Evolutionary conservation across 1,284 basidiomycete genomes (phyloP), one percentile per base, ranked within the genome.

Genomic region (Anthracocystis walkeri): DNA sequence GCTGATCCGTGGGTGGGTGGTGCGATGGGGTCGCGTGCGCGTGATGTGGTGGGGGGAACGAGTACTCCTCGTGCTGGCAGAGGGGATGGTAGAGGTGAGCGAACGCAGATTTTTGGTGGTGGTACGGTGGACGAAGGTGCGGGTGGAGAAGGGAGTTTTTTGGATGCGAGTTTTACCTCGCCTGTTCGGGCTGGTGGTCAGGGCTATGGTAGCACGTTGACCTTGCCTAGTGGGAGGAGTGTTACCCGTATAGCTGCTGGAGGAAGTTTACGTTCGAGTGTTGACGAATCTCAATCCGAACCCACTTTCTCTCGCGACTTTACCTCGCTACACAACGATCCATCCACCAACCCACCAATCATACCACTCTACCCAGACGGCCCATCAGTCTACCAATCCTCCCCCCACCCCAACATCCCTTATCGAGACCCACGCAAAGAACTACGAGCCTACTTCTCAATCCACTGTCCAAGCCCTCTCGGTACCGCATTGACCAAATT

Each of bases 401-500:
- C 62, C 27, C 68, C 65, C 1, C 11, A 35, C 1, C 69, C 69
- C 7, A 4, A 40, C 5, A 65, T 80, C 14, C 84, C 84, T 4
- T 88, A 88, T 68, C 64, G 78, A 20, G 87, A 88, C 72, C 79
- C 84, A 0, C 70, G 87, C 25, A 78, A 82, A 33, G 72, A 85
- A 4, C 84, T 87, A 21, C 86, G 87, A 75, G 87, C 86, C 1
- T 94, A 93, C 85, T 97, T 97, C 81, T 89, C 90, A 48, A 91
- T 97, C 69, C 90, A 90, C 65, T 95, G 94, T 81, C 90, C 92
- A 0, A 92, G 90, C 58, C 90, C 91, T 12, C 90, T 92, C 7
- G 94, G 95, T 7, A 90, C 91, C 4, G 91, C 91, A 23, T 88
- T 94, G 79, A 94, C 93, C 49, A 89, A 91, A 50, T 97, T 97